Percentiles rank a stretch among this genome's conserved stretches.
These are phyloP conservation scores for Chloroidium sp. DNA, from an alignment of 163 green algal genomes.

Conservation along the genomic window DNA sequence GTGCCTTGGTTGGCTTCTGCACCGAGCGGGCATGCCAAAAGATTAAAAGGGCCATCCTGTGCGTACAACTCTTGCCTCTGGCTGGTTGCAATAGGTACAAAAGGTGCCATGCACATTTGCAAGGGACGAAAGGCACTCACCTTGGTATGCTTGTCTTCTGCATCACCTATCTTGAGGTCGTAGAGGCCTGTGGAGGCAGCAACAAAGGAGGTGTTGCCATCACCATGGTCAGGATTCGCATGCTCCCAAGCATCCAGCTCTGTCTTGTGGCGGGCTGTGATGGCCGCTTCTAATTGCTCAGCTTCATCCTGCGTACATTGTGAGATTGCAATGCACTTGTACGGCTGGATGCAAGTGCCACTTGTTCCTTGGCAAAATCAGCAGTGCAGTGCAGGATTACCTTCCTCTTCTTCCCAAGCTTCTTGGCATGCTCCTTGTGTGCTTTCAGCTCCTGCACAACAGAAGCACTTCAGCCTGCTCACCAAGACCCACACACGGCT, in stretches of 20 bases:
- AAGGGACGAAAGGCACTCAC: not conserved
- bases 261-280: constrained; percentile 45
- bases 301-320: constrained; percentile 42
- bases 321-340: no score
- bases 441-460: constrained; percentile 52
- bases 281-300: constrained; percentile 39
- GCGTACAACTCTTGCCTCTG: not conserved
- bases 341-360: no score
- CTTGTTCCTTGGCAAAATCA: no score
- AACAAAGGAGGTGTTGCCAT: constrained; percentile 3
- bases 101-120: no score
- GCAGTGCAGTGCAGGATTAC: constrained; percentile 6
- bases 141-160: constrained; percentile 12
- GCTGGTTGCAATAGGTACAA: no score
- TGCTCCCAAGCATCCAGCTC: constrained; percentile 52
- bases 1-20: constrained; percentile 55
- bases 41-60: not conserved
- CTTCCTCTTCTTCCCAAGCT: constrained; percentile 66
- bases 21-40: not conserved
- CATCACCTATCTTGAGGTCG: constrained; percentile 16
- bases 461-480: not conserved
- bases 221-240: constrained; percentile 2
- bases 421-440: constrained; percentile 62
- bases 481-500: not conserved
- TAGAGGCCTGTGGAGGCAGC: constrained; percentile 24